Conservation (phyloP, 805 yeast species). For the Cyberlindnera euphorbiiphila region DNA sequence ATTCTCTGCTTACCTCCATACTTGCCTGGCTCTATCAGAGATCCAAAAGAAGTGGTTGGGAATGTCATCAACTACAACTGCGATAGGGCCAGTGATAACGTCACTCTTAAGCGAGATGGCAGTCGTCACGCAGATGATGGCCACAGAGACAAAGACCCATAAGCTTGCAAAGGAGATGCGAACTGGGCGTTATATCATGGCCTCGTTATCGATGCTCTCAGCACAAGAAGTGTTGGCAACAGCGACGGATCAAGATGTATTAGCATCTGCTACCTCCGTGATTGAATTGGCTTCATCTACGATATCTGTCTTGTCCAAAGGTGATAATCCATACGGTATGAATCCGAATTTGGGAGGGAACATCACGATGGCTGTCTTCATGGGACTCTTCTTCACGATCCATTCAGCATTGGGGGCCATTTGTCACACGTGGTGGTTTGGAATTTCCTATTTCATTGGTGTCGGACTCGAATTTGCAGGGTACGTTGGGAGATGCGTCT, state of each 20-base stretch:
- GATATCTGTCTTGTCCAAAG: slow-evolving; percentile 8
- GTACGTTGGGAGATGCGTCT: slow-evolving; percentile 54
- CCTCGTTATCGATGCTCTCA: slow-evolving; percentile 13
- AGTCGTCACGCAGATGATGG: slow-evolving; percentile 9
- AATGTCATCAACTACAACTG: not conserved
- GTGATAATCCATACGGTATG: slow-evolving; percentile 34
- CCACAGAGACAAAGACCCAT: slow-evolving; percentile 15
- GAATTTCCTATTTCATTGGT: slow-evolving; percentile 52
- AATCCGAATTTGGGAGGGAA: slow-evolving; percentile 57
- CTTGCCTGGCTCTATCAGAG: too few relatives aligned
- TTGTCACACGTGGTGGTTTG: slow-evolving; percentile 64
- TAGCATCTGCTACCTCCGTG: slow-evolving; percentile 14
- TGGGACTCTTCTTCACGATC: slow-evolving; percentile 41
- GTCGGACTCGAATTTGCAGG: slow-evolving; percentile 69
- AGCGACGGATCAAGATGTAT: slow-evolving; percentile 2
- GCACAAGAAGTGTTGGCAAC: slow-evolving; percentile 13
- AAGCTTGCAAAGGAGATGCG: slow-evolving; percentile 12
- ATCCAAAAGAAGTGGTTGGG: too few relatives aligned
- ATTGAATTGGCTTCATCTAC: slow-evolving; percentile 14
- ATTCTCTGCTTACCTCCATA: too few relatives aligned
- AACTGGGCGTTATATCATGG: slow-evolving; percentile 13
- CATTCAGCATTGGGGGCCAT: slow-evolving; percentile 42
- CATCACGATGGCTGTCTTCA: slow-evolving; percentile 48
- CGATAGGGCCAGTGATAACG: not conserved
- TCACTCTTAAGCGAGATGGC: not conserved